Conservation (phyloP, 768 basidiomycete species). For the Hirschioporus abietinus region DNA sequence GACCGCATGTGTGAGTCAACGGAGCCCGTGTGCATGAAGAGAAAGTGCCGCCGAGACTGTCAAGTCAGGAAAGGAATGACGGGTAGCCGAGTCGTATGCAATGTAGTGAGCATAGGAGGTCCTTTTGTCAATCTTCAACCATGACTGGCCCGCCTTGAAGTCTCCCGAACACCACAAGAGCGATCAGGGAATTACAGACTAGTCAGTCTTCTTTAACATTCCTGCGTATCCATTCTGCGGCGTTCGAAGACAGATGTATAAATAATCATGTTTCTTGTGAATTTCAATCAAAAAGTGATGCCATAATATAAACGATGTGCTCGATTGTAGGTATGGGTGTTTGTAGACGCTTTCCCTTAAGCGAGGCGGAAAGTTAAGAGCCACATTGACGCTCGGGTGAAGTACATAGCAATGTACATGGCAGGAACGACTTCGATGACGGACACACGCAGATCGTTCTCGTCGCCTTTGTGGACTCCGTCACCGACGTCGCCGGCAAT, state of each 20-base stretch:
- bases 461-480: conserved; percentile 77
- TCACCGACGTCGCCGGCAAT: conserved; percentile 83
- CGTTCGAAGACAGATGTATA: too few relatives aligned
- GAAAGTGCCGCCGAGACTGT: not conserved
- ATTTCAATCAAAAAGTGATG: too few relatives aligned
- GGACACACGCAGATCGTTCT: conserved; percentile 71
- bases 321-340: too few relatives aligned
- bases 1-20: not conserved
- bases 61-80: not conserved
- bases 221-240: too few relatives aligned
- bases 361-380: too few relatives aligned
- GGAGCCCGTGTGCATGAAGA: not conserved
- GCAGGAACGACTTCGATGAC: conserved; percentile 74
- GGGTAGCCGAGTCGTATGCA: not conserved
- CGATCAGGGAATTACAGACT: too few relatives aligned
- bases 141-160: not conserved
- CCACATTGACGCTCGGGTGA: too few relatives aligned
- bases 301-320: too few relatives aligned
- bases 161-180: not conserved
- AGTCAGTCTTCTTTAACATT: too few relatives aligned
- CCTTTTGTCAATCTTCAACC: not conserved
- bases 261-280: too few relatives aligned
- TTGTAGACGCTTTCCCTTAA: too few relatives aligned
- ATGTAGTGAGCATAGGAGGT: not conserved
- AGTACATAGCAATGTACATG: too few relatives aligned